phyloP scores from a whole-genome alignment of 306 rosid species.

The Lathyrus oleraceus region DNA sequence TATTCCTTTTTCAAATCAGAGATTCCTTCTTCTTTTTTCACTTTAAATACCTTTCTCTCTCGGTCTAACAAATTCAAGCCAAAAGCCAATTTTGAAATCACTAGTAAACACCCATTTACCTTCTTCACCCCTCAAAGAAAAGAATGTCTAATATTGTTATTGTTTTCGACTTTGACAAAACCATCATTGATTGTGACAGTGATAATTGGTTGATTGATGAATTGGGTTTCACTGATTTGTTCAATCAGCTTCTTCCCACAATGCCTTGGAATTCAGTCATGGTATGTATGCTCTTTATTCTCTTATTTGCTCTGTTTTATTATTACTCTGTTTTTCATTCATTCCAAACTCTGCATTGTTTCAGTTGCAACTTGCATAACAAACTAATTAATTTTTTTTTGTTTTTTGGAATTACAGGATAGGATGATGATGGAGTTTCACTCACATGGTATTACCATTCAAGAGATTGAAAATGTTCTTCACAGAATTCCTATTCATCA shows the following conservation, averaged over 20 bases:
- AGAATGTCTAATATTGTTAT: conserved; percentile 57
- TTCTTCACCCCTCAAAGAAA: background rate
- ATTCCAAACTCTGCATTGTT: background rate
- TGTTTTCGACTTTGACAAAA: conserved; percentile 84
- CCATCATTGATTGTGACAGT: conserved; percentile 73
- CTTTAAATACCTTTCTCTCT: conserved; percentile 47
- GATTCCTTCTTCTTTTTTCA: background rate
- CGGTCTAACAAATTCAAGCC: background rate
- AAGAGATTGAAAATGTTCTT: conserved; percentile 54
- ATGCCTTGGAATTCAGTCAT: conserved; percentile 93
- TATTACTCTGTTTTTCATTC: background rate
- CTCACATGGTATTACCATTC: conserved; percentile 52
- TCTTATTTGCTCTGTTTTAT: background rate
- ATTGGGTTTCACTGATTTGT: conserved; percentile 64
- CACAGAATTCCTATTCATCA: conserved; percentile 58
- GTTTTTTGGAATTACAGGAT: conserved; percentile 49
- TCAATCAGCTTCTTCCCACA: conserved; percentile 67
- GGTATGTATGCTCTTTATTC: conserved; percentile 37
- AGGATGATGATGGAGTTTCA: conserved; percentile 75
- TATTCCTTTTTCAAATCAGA: conserved; percentile 7
- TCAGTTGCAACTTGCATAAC: background rate
- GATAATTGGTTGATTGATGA: conserved; percentile 82
- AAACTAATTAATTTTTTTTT: background rate
- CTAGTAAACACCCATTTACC: background rate
- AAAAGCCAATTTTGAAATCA: conserved; percentile 26